These are phyloP conservation scores for Dryas octopetala DNA, from an alignment of 306 rosid species.

Conservation along the genomic window DNA sequence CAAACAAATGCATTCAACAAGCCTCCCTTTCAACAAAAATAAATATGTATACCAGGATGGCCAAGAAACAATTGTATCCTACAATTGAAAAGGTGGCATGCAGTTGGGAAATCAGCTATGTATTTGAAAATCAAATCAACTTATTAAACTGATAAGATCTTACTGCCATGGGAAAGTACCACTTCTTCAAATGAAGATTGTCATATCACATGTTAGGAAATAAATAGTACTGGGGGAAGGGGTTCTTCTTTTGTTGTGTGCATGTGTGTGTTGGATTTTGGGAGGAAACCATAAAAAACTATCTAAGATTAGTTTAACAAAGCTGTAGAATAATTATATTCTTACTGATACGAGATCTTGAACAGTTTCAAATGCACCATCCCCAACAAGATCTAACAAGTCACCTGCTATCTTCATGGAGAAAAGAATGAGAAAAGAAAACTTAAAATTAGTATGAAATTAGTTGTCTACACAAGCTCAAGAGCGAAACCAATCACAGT, in stretches of 20 bases:
- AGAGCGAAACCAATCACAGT: constrained; percentile 5
- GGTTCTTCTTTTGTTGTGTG: background rate
- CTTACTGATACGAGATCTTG: constrained; percentile 84
- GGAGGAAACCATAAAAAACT: background rate
- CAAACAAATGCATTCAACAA: background rate
- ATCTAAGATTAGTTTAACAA: constrained; percentile 12
- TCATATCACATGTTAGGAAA: background rate
- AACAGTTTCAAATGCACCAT: constrained; percentile 82
- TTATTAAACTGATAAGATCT: background rate
- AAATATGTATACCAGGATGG: constrained; percentile 6
- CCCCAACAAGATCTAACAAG: constrained; percentile 91
- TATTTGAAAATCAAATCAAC: background rate
- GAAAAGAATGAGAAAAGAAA: constrained; percentile 14
- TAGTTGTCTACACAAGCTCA: constrained; percentile 8
- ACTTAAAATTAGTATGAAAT: constrained; percentile 25
- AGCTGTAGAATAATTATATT: constrained; percentile 13
- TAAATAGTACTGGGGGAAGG: background rate
- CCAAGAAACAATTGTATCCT: background rate
- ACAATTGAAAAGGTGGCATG: constrained; percentile 8
- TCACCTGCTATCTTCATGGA: constrained; percentile 81
- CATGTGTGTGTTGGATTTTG: background rate
- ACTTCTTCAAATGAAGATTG: background rate
- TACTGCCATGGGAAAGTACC: background rate
- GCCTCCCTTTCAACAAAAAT: background rate
- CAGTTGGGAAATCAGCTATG: background rate